Percentiles rank a stretch among this genome's conserved stretches.
Evolutionary conservation across 192 early-diverging fungal species (phyloP).

Genomic region (Allomyces javanicus): DNA sequence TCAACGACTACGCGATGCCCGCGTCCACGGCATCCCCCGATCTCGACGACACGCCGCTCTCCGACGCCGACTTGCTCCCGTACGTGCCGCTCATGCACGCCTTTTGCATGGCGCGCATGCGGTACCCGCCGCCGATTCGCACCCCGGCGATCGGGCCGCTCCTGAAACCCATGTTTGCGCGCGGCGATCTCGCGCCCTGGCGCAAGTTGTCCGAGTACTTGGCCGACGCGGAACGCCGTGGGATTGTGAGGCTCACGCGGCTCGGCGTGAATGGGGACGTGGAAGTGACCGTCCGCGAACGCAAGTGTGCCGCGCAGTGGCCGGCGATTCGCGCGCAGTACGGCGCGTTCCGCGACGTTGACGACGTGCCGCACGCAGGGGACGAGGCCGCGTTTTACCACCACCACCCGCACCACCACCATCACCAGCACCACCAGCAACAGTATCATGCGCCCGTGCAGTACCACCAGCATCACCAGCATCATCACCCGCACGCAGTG

Average conservation of each 20-base stretch:
- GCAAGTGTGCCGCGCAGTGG: not conserved
- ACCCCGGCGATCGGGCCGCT: not conserved
- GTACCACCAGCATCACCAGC: not conserved
- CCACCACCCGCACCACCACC: not conserved
- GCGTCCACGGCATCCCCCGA: too few relatives aligned
- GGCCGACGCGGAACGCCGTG: not conserved
- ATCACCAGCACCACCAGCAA: not conserved
- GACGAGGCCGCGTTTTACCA: not conserved
- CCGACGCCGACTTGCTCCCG: not conserved
- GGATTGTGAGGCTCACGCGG: not conserved
- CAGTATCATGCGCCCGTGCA: not conserved
- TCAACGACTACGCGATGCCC: too few relatives aligned
- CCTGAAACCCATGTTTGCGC: not conserved
- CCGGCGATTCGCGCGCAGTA: not conserved
- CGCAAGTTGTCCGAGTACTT: constrained; percentile 1
- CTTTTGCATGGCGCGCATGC: not conserved
- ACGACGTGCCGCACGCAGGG: not conserved
- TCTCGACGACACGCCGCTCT: too few relatives aligned
- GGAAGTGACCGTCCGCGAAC: not conserved
- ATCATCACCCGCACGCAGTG: not conserved
- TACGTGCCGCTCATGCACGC: not conserved
- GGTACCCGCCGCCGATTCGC: not conserved
- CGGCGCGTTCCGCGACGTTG: not conserved
- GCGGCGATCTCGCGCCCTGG: not conserved
- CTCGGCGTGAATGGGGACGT: not conserved